These are phyloP conservation scores for Vinca major DNA, from an alignment of 305 asterid species.

Conservation along the genomic window DNA sequence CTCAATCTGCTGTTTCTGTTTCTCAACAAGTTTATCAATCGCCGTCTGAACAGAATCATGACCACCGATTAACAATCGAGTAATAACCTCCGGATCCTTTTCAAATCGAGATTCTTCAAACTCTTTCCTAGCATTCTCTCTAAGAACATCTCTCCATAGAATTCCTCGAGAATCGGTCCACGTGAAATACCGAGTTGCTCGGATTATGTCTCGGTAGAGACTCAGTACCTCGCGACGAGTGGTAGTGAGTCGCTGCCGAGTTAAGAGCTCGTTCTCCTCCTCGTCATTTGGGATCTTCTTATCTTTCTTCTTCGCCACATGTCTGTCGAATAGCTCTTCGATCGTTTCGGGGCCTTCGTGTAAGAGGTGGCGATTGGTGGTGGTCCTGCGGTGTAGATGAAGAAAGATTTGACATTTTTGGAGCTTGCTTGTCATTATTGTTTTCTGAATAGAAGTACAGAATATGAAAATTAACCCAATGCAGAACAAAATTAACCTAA, in stretches of 20 bases:
- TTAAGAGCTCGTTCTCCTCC: conserved; percentile 36
- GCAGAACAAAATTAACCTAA: too few relatives aligned
- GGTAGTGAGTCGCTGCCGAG: conserved; percentile 65
- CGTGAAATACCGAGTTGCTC: conserved; percentile 74
- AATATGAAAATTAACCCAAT: too few relatives aligned
- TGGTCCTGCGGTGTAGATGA: background rate
- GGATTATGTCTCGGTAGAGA: conserved; percentile 70
- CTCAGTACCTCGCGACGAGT: conserved; percentile 82
- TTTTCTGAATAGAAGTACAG: too few relatives aligned
- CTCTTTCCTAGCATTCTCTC: conserved; percentile 85
- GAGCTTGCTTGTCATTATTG: too few relatives aligned
- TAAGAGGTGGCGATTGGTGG: conserved; percentile 25
- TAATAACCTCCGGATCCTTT: conserved; percentile 69
- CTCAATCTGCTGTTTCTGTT: conserved; percentile 68
- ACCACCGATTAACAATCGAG: conserved; percentile 78
- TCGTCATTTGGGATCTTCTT: conserved; percentile 35
- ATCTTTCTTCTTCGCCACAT: conserved; percentile 35
- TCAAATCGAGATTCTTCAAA: conserved; percentile 76
- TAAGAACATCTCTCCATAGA: conserved; percentile 72
- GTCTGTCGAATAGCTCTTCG: conserved; percentile 75
- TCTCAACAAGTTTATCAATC: conserved; percentile 80
- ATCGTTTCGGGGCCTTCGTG: conserved; percentile 77
- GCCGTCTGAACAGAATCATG: conserved; percentile 80
- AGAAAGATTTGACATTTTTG: too few relatives aligned
- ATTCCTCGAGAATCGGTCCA: conserved; percentile 79